Evolutionary conservation across 2,329 filamentous ascomycete species (phyloP).

Genomic region (Drechslera avenae): DNA sequence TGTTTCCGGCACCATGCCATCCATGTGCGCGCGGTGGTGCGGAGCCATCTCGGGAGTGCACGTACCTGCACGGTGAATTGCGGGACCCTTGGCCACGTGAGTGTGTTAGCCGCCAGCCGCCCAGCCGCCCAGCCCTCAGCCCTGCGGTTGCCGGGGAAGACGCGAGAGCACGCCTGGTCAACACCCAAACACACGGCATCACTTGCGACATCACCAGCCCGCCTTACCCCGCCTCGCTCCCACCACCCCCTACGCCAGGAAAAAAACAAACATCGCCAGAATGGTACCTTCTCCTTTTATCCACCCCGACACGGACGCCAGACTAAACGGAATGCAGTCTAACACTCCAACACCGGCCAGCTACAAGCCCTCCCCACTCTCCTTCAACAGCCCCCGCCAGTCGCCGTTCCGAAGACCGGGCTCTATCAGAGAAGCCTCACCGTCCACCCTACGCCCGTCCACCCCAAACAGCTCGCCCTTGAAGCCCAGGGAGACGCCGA

Average conservation of each 20-base stretch:
- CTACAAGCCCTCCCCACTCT: constrained; percentile 51
- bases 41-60: too few species aligned
- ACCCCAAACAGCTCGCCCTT: constrained; percentile 50
- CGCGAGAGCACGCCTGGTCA: too few species aligned
- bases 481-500: constrained; percentile 41
- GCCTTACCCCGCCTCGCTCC: too few species aligned
- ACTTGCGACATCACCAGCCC: background rate
- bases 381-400: constrained; percentile 52
- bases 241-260: too few species aligned
- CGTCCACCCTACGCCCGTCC: constrained; percentile 47
- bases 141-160: too few species aligned
- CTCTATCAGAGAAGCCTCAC: constrained; percentile 47
- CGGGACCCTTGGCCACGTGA: too few species aligned
- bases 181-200: too few species aligned
- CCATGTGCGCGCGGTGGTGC: too few species aligned
- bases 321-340: constrained; percentile 24
- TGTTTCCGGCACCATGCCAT: too few species aligned
- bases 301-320: background rate
- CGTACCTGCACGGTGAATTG: too few species aligned
- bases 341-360: constrained; percentile 36
- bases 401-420: constrained; percentile 54
- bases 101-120: too few species aligned
- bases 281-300: constrained; percentile 9
- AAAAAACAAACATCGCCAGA: background rate
- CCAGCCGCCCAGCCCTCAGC: too few species aligned